These are phyloP conservation scores for Phylloporus sp. DNA, from an alignment of 768 basidiomycete genomes.

Conservation along the genomic window DNA sequence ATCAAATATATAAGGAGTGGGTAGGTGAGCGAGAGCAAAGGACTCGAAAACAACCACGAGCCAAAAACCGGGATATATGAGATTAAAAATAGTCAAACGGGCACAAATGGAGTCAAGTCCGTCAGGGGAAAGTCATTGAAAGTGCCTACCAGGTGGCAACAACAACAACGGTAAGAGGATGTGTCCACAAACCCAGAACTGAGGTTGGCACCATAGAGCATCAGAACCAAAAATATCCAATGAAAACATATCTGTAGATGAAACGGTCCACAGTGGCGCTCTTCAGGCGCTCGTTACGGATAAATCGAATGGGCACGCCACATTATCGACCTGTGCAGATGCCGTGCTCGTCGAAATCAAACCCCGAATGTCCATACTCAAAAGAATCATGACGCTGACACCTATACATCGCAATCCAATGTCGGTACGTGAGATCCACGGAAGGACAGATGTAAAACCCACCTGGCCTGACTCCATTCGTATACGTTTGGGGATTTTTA, in stretches of 20 bases:
- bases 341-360: slow-evolving; percentile 50
- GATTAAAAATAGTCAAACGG: neutral
- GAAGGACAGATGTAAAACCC: slow-evolving; percentile 29
- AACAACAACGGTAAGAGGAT: neutral
- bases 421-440: neutral
- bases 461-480: slow-evolving; percentile 57
- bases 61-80: neutral
- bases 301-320: slow-evolving; percentile 68
- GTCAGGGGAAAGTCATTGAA: neutral
- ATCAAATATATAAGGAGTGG: slow-evolving; percentile 9
- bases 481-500: slow-evolving; percentile 51
- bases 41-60: neutral
- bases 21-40: neutral
- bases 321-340: slow-evolving; percentile 56
- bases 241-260: neutral
- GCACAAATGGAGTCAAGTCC: slow-evolving; percentile 4
- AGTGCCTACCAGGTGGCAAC: neutral
- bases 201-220: slow-evolving; percentile 3
- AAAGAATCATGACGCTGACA: slow-evolving; percentile 60
- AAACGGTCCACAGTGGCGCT: neutral
- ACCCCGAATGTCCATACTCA: slow-evolving; percentile 69
- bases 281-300: slow-evolving; percentile 47
- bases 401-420: slow-evolving; percentile 18
- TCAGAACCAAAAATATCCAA: slow-evolving; percentile 14
- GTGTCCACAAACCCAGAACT: slow-evolving; percentile 10